Base-by-base conservation (phyloP, 192 early-diverging fungal genomes). In the Coemansia sp. region DNA sequence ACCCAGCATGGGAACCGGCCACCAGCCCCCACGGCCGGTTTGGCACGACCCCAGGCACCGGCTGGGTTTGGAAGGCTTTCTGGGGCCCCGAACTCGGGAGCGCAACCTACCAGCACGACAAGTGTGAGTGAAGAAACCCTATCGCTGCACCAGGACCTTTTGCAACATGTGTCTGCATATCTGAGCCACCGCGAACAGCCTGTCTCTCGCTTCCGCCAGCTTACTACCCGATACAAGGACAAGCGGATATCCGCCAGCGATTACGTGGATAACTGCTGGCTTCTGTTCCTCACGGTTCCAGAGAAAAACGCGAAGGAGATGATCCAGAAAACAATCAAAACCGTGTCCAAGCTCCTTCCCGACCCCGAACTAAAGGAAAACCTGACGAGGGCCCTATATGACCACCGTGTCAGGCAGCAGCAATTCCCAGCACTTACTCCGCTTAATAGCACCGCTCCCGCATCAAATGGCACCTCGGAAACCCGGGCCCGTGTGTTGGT, bases 131-230 rank as follows among this genome's bases (percentile, higher is more conserved):
- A 69, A 5, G 77, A 79, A 41, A 70, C 62, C 1, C 55, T 73
- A 30, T 64, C 67, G 3, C 44, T 59, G 9, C 74, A 81, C 63
- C 73, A 81, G 33, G 74, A 76, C 38, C 70, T 81, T n/a, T 59
- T 81, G 35, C 73, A 81, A 49, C 73, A 69, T 16, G 78, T 81
- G 4, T 81, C 78, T 20, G 67, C 78, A 15, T 81, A 76, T 26
- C 46, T 81, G 62, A 81, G 78, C 24, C 78, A 81, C 41, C 78
- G 78, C 14, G 78, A 81, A 30, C 78, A 75, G 26, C 78, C 78
- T 11, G 78, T 81, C 44, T 62, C 70, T 36, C 73, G 78, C 6
- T 81, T 81, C 67, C 73, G 74, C 33, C 58, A 76, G 45, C 69
- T 81, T 36, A 81, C 78, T 16, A 76, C 69, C 9, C 67, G 59